phyloP scores from a whole-genome alignment of 2,329 filamentous ascomycete genomes.

The Septoria petroselini region DNA sequence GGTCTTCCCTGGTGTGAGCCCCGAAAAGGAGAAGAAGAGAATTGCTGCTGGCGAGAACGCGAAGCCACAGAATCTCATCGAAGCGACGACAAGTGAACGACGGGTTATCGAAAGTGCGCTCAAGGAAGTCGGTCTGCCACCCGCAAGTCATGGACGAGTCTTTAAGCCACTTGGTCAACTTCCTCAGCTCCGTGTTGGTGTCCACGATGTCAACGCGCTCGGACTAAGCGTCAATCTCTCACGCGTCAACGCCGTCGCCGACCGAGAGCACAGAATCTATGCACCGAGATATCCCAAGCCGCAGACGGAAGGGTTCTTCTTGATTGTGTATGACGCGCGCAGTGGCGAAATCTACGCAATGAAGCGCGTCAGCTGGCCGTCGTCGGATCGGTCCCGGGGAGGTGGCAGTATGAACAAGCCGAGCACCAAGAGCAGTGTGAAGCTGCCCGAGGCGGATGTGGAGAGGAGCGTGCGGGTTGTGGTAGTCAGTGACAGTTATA shows the following conservation, averaged over 20 bases:
- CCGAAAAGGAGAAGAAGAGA: slow-evolving; percentile 44
- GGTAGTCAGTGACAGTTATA: slow-evolving; percentile 83
- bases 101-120: slow-evolving; percentile 40
- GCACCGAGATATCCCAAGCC: slow-evolving; percentile 90
- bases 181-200: slow-evolving; percentile 64
- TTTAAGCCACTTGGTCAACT: slow-evolving; percentile 62
- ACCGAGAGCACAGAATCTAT: slow-evolving; percentile 71
- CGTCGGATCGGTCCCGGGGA: slow-evolving; percentile 35
- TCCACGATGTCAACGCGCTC: slow-evolving; percentile 60
- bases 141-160: slow-evolving; percentile 48
- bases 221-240: slow-evolving; percentile 63
- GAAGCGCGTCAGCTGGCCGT: slow-evolving; percentile 77
- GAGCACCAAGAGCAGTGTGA: slow-evolving; percentile 57
- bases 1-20: slow-evolving; percentile 71
- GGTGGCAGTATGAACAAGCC: slow-evolving; percentile 34
- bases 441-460: slow-evolving; percentile 54
- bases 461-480: slow-evolving; percentile 66
- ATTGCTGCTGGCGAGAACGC: slow-evolving; percentile 37
- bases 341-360: slow-evolving; percentile 78
- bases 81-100: slow-evolving; percentile 39
- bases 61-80: slow-evolving; percentile 39
- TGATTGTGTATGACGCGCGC: slow-evolving; percentile 65
- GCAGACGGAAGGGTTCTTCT: slow-evolving; percentile 91
- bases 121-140: slow-evolving; percentile 52
- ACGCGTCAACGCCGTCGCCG: slow-evolving; percentile 63